These are phyloP conservation scores for Chlorella variabilis DNA, from an alignment of 163 green algal genomes.

Conservation along the genomic window DNA sequence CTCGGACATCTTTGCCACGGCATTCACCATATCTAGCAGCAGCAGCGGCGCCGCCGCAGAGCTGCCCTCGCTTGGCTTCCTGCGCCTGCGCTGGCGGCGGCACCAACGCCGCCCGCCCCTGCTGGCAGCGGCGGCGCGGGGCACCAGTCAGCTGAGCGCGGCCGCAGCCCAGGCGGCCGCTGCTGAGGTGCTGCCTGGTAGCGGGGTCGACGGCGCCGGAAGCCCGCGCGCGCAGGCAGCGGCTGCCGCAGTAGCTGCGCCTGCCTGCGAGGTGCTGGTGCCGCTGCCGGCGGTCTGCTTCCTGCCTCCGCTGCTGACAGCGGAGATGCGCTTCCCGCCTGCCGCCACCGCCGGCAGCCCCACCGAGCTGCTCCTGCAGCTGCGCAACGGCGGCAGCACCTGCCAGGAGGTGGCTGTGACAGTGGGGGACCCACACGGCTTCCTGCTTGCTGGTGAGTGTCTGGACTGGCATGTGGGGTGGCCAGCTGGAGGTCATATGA, in stretches of 20 bases:
- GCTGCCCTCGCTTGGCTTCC: conserved; percentile 23
- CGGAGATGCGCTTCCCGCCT: conserved; percentile 1
- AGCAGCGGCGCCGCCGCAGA: background rate
- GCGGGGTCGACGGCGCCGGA: background rate
- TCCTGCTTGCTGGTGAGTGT: conserved; percentile 50
- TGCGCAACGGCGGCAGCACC: conserved; percentile 21
- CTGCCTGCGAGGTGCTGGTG: conserved; percentile 16
- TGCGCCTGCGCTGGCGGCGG: conserved; percentile 24
- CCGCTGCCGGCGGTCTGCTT: conserved; percentile 36
- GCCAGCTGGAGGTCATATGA: too few relatives aligned
- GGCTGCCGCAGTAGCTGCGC: background rate
- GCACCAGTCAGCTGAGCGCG: background rate
- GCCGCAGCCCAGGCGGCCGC: background rate
- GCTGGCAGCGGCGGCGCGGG: background rate
- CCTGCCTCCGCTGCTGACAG: conserved; percentile 24
- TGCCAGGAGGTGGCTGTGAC: conserved; percentile 19
- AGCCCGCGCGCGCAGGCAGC: too few relatives aligned
- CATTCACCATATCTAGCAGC: background rate
- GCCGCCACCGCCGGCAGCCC: conserved; percentile 27
- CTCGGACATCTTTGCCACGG: background rate
- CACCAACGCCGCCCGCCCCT: background rate
- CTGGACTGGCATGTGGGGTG: background rate
- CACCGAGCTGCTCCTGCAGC: conserved; percentile 19
- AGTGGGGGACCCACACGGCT: conserved; percentile 46
- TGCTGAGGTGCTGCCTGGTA: background rate